A percentile compares a stretch with the other conserved stretches of the same genome.
These are phyloP conservation scores for Teratosphaeria gauchensis DNA, from an alignment of 2,329 filamentous ascomycete genomes.

Conservation along the genomic window DNA sequence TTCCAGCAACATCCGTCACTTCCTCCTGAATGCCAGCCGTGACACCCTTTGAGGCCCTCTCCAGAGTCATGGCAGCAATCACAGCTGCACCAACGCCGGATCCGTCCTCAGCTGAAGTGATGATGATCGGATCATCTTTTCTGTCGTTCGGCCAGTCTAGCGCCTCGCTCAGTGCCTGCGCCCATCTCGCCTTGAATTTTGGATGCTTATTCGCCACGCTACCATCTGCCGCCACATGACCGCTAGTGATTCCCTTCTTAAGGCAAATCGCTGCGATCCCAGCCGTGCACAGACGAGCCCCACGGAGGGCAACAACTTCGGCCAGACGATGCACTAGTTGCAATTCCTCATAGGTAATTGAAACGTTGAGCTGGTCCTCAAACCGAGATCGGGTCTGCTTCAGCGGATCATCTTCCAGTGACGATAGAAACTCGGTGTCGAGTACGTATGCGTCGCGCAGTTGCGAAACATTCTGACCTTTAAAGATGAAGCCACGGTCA, in stretches of 20 bases:
- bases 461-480: constrained; percentile 63
- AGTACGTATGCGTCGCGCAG: constrained; percentile 76
- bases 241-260: constrained; percentile 22
- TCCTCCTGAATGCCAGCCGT: constrained; percentile 4
- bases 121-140: constrained; percentile 26
- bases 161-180: constrained; percentile 30
- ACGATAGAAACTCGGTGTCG: constrained; percentile 82
- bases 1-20: background rate
- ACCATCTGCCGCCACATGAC: constrained; percentile 31
- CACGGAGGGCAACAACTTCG: constrained; percentile 25
- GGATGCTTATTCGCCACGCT: constrained; percentile 34
- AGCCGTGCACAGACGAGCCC: constrained; percentile 28
- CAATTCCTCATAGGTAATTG: constrained; percentile 18
- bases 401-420: constrained; percentile 59
- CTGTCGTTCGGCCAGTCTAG: constrained; percentile 25
- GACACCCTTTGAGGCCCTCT: constrained; percentile 15
- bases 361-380: constrained; percentile 15
- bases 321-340: constrained; percentile 21
- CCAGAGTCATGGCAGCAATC: constrained; percentile 24
- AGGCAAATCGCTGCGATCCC: constrained; percentile 30
- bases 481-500: constrained; percentile 67
- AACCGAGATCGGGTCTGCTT: constrained; percentile 16
- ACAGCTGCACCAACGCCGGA: constrained; percentile 31
- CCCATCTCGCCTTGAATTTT: constrained; percentile 32
- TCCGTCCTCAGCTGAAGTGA: constrained; percentile 33